phyloP scores from a whole-genome alignment of 177 flowering plant species.

The Vitis hybrid region DNA sequence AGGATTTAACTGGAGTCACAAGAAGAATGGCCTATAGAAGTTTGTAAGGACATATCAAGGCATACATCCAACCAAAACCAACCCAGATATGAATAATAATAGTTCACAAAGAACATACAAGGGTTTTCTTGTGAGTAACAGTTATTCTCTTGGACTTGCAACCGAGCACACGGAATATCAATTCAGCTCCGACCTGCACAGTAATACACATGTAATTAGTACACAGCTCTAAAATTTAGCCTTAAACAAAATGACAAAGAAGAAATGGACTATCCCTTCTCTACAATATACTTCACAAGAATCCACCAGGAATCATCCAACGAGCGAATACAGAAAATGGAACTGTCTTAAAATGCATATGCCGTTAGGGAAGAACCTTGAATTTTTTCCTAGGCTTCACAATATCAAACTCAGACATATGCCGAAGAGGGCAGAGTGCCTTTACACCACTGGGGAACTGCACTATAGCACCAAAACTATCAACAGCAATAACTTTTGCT shows the following conservation, averaged over 20 bases:
- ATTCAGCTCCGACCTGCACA: conserved; percentile 82
- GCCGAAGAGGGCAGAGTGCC: conserved; percentile 94
- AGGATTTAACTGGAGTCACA: too few relatives aligned
- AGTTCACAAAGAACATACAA: conserved; percentile 48
- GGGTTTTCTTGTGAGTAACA: conserved; percentile 93
- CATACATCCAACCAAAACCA: neutral
- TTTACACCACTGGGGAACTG: conserved; percentile 86
- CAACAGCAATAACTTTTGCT: conserved; percentile 76
- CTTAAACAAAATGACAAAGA: neutral
- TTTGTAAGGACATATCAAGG: neutral
- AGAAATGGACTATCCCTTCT: neutral
- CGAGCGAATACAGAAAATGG: neutral
- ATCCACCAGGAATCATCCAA: neutral
- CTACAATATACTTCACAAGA: neutral
- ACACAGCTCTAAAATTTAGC: neutral
- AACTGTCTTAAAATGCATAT: neutral
- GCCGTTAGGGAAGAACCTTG: conserved; percentile 43
- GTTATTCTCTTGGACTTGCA: conserved; percentile 96
- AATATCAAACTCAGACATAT: conserved; percentile 94
- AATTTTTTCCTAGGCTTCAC: conserved; percentile 83
- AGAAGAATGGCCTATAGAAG: neutral
- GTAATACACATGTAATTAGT: neutral
- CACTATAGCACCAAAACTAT: conserved; percentile 79
- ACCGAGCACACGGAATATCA: conserved; percentile 88
- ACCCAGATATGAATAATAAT: neutral